A percentile compares a stretch with the other conserved stretches of the same genome.
Conservation (phyloP, 2,329 filamentous ascomycete genomes). For the Calonectria leucothoes region DNA sequence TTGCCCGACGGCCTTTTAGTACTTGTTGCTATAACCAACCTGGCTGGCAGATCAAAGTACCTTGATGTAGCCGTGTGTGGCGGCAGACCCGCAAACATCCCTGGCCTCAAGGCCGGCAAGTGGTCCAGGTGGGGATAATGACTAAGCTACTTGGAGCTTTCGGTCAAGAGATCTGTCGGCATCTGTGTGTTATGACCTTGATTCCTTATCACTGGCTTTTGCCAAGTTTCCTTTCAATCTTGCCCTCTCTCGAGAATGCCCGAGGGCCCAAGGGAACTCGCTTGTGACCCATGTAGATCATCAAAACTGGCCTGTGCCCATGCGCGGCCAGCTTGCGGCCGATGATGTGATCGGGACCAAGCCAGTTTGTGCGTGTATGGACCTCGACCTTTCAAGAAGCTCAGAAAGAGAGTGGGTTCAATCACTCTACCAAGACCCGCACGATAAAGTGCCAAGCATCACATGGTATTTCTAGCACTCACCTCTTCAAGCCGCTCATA, state of each 20-base stretch:
- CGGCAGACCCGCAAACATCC: neutral
- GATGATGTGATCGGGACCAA: constrained; percentile 32
- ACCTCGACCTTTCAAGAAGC: constrained; percentile 17
- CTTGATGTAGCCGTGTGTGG: neutral
- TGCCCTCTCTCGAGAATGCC: neutral
- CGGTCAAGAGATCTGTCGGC: neutral
- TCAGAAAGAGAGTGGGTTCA: neutral
- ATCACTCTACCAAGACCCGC: neutral
- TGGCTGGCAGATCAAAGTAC: neutral
- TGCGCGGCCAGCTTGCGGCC: constrained; percentile 38
- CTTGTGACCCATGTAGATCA: constrained; percentile 44
- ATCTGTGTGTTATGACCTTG: too few relatives aligned
- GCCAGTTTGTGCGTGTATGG: constrained; percentile 8
- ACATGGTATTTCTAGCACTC: neutral
- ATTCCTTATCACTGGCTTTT: neutral
- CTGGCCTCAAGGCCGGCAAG: neutral
- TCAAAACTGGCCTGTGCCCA: constrained; percentile 43
- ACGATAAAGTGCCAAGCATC: neutral
- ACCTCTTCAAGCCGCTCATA: neutral
- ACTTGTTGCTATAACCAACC: neutral
- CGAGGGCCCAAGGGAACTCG: constrained; percentile 7
- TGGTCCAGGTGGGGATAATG: neutral
- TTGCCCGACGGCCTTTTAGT: too few relatives aligned
- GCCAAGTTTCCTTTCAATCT: neutral
- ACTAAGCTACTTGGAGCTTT: neutral